Conservation (phyloP, 2,329 filamentous ascomycete species). For the Beauveria sp. region DNA sequence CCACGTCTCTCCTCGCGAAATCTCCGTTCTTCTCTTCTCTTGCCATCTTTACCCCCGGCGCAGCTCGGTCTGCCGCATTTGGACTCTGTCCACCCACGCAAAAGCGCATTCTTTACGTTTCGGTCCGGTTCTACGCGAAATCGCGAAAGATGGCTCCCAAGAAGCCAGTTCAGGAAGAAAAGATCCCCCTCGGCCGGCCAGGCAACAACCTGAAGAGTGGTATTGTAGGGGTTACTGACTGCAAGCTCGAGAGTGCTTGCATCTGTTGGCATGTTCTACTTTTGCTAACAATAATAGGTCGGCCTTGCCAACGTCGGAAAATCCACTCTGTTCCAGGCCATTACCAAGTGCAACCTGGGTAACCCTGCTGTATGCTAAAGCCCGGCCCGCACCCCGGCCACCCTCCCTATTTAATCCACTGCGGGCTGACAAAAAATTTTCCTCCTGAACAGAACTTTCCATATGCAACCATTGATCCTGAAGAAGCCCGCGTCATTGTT, state of each 20-base stretch:
- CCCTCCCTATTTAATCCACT: conserved; percentile 7
- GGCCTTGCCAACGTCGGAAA: conserved; percentile 99
- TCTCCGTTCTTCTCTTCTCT: conserved; percentile 45
- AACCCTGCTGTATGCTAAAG: conserved; percentile 75
- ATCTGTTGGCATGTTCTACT: neutral
- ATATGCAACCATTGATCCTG: conserved; percentile 97
- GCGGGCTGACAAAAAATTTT: conserved; percentile 28
- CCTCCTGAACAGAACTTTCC: conserved; percentile 70
- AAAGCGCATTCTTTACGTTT: conserved; percentile 36
- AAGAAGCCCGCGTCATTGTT: conserved; percentile 95
- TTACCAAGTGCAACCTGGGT: conserved; percentile 94
- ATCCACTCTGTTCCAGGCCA: conserved; percentile 98
- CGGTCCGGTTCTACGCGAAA: conserved; percentile 50
- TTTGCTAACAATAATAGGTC: conserved; percentile 49
- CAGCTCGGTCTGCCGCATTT: conserved; percentile 61
- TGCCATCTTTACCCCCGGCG: conserved; percentile 42
- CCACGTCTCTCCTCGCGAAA: conserved; percentile 31
- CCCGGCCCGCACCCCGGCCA: neutral
- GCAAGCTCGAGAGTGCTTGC: neutral
- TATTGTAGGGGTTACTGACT: conserved; percentile 59
- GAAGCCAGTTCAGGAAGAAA: conserved; percentile 86
- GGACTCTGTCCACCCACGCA: conserved; percentile 40
- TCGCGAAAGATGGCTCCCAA: conserved; percentile 89
- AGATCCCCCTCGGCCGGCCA: conserved; percentile 89
- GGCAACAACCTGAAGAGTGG: conserved; percentile 99